Evolutionary conservation across 129 eudicot species (phyloP).

Genomic region (Flaveria brownii): DNA sequence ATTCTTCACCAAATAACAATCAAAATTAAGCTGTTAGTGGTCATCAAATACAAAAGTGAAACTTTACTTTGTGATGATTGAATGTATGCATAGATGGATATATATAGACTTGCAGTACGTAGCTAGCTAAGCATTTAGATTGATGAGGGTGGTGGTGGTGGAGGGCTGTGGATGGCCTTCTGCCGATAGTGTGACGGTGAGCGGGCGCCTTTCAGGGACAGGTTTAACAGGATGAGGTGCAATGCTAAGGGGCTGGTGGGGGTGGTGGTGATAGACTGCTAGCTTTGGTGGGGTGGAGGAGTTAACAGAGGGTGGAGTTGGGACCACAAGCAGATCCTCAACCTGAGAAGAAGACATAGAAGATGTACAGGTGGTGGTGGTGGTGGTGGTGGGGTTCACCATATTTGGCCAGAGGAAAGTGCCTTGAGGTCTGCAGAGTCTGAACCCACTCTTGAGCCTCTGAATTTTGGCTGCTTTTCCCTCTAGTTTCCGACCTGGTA

Average conservation of each 20-base stretch:
- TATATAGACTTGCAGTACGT: constrained; percentile 32
- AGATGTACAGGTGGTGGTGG: constrained; percentile 1
- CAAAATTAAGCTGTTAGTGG: not conserved
- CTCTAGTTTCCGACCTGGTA: constrained; percentile 12
- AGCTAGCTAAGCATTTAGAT: constrained; percentile 43
- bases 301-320: constrained; percentile 90
- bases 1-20: not conserved
- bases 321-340: constrained; percentile 68
- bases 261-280: constrained; percentile 16
- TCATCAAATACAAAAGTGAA: not conserved
- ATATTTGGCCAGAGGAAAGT: constrained; percentile 92
- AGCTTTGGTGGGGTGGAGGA: constrained; percentile 62
- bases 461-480: constrained; percentile 76
- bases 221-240: constrained; percentile 60
- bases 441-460: constrained; percentile 97
- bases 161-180: constrained; percentile 6
- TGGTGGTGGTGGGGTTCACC: constrained; percentile 40
- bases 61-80: not conserved
- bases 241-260: constrained; percentile 20
- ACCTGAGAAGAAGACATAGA: constrained; percentile 41
- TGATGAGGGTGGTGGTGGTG: constrained; percentile 35
- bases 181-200: constrained; percentile 45
- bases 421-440: constrained; percentile 94
- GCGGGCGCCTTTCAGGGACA: constrained; percentile 61
- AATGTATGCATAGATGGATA: too few relatives aligned